phyloP scores from a whole-genome alignment of 768 basidiomycete species.

The Favolaschia claudopus region DNA sequence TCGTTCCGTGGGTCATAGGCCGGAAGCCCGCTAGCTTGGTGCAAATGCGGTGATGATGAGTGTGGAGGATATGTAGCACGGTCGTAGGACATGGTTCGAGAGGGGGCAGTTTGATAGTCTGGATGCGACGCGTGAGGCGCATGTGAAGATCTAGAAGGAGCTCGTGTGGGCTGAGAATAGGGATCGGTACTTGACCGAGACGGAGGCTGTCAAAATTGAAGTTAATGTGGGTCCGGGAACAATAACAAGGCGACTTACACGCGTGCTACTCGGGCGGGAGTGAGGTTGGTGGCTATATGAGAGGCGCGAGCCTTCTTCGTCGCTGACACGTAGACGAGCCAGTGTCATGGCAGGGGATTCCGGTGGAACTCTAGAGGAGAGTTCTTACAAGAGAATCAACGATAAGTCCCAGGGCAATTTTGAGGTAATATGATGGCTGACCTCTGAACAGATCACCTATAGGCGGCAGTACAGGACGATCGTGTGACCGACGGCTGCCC shows the following conservation, averaged over 20 bases:
- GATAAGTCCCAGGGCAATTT: not conserved
- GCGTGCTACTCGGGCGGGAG: constrained; percentile 2
- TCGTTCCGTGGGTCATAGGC: constrained; percentile 19
- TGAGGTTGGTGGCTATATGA: constrained; percentile 14
- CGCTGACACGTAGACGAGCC: constrained; percentile 50
- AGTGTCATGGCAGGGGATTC: constrained; percentile 50
- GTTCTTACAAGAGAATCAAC: constrained; percentile 42
- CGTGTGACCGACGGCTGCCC: constrained; percentile 26
- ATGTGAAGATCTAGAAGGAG: too few relatives aligned
- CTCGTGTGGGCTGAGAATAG: too few relatives aligned
- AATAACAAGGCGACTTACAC: constrained; percentile 1
- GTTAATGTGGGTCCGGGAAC: not conserved
- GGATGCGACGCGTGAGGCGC: not conserved
- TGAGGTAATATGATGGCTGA: constrained; percentile 32
- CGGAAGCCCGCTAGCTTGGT: not conserved
- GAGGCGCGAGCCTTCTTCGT: constrained; percentile 40
- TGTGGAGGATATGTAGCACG: constrained; percentile 3
- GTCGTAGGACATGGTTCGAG: constrained; percentile 26
- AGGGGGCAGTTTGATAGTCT: constrained; percentile 2
- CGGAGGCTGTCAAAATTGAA: constrained; percentile 7
- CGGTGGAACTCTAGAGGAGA: constrained; percentile 48
- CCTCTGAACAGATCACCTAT: constrained; percentile 76
- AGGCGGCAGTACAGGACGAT: constrained; percentile 72
- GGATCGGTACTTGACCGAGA: constrained; percentile 21
- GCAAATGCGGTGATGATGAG: not conserved